Conservation (phyloP, 1,284 basidiomycete species). For the Cryptococcus depauperatus region DNA sequence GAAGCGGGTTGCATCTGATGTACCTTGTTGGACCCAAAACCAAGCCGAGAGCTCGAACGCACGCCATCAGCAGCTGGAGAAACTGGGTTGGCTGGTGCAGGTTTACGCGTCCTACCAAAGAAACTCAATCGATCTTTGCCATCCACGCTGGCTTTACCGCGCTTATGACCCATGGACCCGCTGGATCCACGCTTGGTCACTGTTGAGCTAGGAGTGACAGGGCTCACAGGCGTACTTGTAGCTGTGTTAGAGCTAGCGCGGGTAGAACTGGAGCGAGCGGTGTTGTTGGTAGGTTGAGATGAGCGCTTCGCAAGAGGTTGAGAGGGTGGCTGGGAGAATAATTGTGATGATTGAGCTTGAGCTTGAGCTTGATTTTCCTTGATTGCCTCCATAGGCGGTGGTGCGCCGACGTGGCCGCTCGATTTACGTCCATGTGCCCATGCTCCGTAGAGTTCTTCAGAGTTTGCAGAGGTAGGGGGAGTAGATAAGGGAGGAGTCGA, state of each 20-base stretch:
- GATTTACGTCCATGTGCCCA: slow-evolving; percentile 33
- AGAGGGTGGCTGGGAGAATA: not conserved
- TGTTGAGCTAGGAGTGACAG: slow-evolving; percentile 25
- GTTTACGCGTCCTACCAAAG: slow-evolving; percentile 67
- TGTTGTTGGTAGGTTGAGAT: not conserved
- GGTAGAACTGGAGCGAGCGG: not conserved
- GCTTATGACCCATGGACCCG: slow-evolving; percentile 40
- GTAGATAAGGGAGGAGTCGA: slow-evolving; percentile 18
- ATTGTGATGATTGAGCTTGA: not conserved
- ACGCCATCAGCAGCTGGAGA: not conserved
- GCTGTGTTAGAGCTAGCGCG: not conserved
- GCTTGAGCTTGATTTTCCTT: slow-evolving; percentile 14
- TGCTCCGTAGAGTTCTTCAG: slow-evolving; percentile 20
- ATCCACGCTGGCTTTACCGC: slow-evolving; percentile 41
- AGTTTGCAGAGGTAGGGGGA: slow-evolving; percentile 13
- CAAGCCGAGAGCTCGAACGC: slow-evolving; percentile 20
- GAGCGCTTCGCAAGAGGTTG: not conserved
- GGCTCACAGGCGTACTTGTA: slow-evolving; percentile 25
- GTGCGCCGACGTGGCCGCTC: slow-evolving; percentile 16
- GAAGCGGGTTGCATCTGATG: slow-evolving; percentile 32
- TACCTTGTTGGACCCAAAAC: slow-evolving; percentile 9
- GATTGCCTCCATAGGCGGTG: slow-evolving; percentile 25
- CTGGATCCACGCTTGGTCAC: slow-evolving; percentile 38
- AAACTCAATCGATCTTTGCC: slow-evolving; percentile 51
- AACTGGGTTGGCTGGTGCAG: slow-evolving; percentile 56